Conservation (phyloP, 805 yeast genomes). For the Candida montana region DNA sequence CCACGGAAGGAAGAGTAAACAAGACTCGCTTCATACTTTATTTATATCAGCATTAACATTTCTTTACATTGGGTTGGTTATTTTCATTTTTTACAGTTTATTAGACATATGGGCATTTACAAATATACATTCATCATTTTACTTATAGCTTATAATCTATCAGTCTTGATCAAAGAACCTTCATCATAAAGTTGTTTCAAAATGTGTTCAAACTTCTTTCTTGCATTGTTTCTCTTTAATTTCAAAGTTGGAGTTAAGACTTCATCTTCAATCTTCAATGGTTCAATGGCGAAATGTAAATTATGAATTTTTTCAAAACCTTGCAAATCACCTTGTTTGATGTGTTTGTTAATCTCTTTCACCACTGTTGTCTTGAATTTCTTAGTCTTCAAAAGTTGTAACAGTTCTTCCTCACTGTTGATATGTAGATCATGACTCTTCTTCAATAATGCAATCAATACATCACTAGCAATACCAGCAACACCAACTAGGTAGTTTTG, state of each 20-base stretch:
- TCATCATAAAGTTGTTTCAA: slow-evolving; percentile 45
- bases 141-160: slow-evolving; percentile 15
- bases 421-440: slow-evolving; percentile 11
- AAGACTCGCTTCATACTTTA: neutral
- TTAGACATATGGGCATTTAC: neutral
- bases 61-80: neutral
- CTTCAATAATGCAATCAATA: slow-evolving; percentile 13
- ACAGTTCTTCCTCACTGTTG: slow-evolving; percentile 10
- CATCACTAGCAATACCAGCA: slow-evolving; percentile 50
- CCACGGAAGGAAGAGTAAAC: neutral
- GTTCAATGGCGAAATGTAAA: slow-evolving; percentile 48
- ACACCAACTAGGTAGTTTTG: slow-evolving; percentile 56
- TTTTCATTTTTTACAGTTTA: neutral
- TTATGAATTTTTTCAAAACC: slow-evolving; percentile 65
- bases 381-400: slow-evolving; percentile 14
- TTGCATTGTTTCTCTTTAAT: slow-evolving; percentile 46
- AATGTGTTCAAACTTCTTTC: slow-evolving; percentile 35
- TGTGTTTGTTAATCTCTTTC: slow-evolving; percentile 17
- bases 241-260: slow-evolving; percentile 65
- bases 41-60: slow-evolving; percentile 4
- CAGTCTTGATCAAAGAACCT: slow-evolving; percentile 34
- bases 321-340: slow-evolving; percentile 34
- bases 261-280: slow-evolving; percentile 53
- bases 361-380: slow-evolving; percentile 17
- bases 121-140: neutral